Evolutionary conservation across 495 filamentous ascomycete species (phyloP), one percentile per base, ranked within the genome.

Genomic region (Entonaema liquescens): DNA sequence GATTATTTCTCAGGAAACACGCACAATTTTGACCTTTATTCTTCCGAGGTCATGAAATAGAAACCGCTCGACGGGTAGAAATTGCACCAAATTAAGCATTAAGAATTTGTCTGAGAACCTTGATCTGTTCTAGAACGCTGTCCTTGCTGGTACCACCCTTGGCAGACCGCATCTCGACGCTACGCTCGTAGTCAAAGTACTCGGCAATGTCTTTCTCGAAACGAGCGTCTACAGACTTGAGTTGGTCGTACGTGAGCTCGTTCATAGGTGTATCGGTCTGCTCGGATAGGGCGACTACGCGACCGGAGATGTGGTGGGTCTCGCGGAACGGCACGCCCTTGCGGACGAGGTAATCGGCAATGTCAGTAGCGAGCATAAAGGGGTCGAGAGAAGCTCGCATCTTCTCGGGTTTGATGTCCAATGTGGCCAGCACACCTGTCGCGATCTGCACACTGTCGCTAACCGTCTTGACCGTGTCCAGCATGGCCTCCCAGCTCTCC

Each of bases 271-370:
- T 83, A 26, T 83, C 85, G 40, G 85, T 83, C 71, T 91, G 80
- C 83, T 97, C 94, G 0, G 80, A 79, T 28, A 76, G 74, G 25
- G 89, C 89, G 13, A 97, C 94, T 8, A 92, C 87, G 42, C 87
- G 88, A 11, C 95, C 95, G 3, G 90, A 91, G 77, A 97, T 94
- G 80, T 97, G 93, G 83, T 97, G 93, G 1, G 93, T 92, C 83
- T 97, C 91, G 19, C 90, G 81, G 83, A 92, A 92, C 7, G 90
- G 90, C 21, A 95, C 91, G 36, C 93, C 93, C 85, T 95, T 95
- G 71, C 92, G 87, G 40, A 97, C 95, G 3, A 97, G 86, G 79
- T 96, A 97, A 76, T 97, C 94, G 21, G 94, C 95, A 42, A 97
- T 83, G 73, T 97, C 94, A 21, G 91, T 93, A 33, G 89, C 90